Base-by-base conservation (phyloP, 768 basidiomycete genomes). In the Leccinum obscurum region DNA sequence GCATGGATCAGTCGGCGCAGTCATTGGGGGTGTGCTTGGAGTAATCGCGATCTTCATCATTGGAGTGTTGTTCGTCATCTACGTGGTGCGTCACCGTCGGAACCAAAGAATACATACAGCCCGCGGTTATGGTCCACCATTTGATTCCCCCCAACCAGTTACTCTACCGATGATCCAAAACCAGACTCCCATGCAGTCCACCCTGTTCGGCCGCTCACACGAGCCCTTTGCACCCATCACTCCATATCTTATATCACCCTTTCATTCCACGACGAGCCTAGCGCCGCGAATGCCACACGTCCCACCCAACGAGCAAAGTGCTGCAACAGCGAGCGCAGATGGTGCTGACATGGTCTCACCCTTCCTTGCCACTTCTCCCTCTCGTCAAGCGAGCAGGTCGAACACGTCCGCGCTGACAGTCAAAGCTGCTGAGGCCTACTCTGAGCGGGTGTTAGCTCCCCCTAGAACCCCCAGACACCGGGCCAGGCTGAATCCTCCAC, bases 401-500 rank as follows among this genome's bases (percentile, higher is more conserved):
- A 46, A 26, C n/a, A 41, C 34, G 2, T 15, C 50, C 11, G 20
- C 24, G 9, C 28, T 48, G 17, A 48, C 34, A 4, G 10, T 48
- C 3, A 68, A 62, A 15, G 51, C 52, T 5, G 41, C 60, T 1
- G 60, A 68, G 30, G 62, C 46, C 4, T 20, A 9, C 10, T 34
- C 58, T 6, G 62, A 63, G 51, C 55, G 50, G 2, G 54, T 30
- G 3, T n/a, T 26, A 22, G 30, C 62, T 30, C 39, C 63, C 0
- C 41, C 63, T 17, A n/a, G 9, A n/a, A 9, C n/a, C 41, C 41
- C 9, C 5, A 58, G 50, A 32, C 62, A 34, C 35, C 64, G 68
- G 9, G 26, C 34, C 10, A 64, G 72, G 1, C 49, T 73, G 57
- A 73, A 73, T 46, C 72, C 73, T 15, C 72, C 73, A 3, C 60